These are phyloP conservation scores for Lotus japonicus DNA, from an alignment of 306 rosid species.

Conservation along the genomic window DNA sequence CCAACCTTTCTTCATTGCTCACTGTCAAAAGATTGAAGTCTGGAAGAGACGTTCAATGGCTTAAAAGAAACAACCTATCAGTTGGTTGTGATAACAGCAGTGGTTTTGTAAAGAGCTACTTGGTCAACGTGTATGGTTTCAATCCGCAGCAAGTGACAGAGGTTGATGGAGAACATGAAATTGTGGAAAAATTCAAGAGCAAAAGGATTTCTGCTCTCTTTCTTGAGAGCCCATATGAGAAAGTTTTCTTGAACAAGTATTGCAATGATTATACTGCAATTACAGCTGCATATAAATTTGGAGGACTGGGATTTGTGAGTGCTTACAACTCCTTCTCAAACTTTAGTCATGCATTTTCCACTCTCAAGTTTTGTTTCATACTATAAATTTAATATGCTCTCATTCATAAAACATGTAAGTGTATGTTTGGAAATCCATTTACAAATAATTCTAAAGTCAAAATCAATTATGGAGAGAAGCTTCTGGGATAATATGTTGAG, in stretches of 20 bases:
- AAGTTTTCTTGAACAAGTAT: constrained; percentile 42
- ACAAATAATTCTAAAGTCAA: too few species aligned
- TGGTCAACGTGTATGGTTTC: constrained; percentile 17
- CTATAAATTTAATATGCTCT: background rate
- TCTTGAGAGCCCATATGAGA: constrained; percentile 50
- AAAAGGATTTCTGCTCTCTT: constrained; percentile 39
- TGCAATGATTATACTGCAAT: constrained; percentile 34
- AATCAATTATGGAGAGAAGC: too few species aligned
- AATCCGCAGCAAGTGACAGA: background rate
- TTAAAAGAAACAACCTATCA: constrained; percentile 31
- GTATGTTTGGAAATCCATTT: too few species aligned
- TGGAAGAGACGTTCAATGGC: constrained; percentile 35
- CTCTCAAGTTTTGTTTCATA: background rate
- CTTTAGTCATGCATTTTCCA: background rate
- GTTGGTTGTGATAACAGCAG: constrained; percentile 39
- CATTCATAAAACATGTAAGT: background rate
- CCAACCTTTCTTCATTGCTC: constrained; percentile 60
- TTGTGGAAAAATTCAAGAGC: constrained; percentile 9
- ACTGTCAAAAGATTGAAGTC: constrained; percentile 30
- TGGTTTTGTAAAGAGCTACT: constrained; percentile 25
- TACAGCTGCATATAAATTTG: constrained; percentile 32
- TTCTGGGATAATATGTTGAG: too few species aligned
- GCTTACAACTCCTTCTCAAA: background rate
- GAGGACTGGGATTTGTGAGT: constrained; percentile 72
- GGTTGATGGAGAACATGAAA: constrained; percentile 18